phyloP scores from a whole-genome alignment of 169 alveolate genomes.

The Cryptosporidium tyzzeri region DNA sequence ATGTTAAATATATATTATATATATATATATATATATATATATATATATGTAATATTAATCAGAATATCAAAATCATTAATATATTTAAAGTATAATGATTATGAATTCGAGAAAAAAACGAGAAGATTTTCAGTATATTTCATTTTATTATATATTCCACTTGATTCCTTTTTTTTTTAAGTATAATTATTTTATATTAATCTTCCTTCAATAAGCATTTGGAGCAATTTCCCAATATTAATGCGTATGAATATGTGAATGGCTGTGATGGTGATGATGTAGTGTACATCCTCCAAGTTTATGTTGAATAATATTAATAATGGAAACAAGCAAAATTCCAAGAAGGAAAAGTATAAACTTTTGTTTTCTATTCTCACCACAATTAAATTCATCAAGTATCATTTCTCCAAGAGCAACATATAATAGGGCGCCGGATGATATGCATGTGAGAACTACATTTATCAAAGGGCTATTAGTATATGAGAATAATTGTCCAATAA shows the following conservation, averaged over 20 bases:
- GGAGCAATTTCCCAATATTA: neutral
- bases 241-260: neutral
- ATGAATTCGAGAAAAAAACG: neutral
- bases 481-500: conserved; percentile 62
- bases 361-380: conserved; percentile 75
- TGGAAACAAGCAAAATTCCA: conserved; percentile 34
- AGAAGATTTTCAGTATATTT: too few species aligned
- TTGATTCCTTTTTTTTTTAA: too few species aligned
- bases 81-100: too few species aligned
- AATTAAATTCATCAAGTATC: conserved; percentile 67
- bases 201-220: too few species aligned
- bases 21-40: too few species aligned
- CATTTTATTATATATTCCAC: too few species aligned
- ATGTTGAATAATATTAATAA: conserved; percentile 47
- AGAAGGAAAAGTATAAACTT: conserved; percentile 33
- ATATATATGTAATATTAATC: too few species aligned
- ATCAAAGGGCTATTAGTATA: conserved; percentile 49
- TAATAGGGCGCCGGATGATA: conserved; percentile 59
- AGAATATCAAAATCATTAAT: too few species aligned
- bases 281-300: conserved; percentile 65
- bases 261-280: conserved; percentile 2
- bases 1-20: neutral
- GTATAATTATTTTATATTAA: too few species aligned
- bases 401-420: conserved; percentile 74
- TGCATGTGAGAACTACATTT: conserved; percentile 43